These are phyloP conservation scores for Cytospora mali DNA, from an alignment of 2,329 filamentous ascomycete species.

Conservation along the genomic window DNA sequence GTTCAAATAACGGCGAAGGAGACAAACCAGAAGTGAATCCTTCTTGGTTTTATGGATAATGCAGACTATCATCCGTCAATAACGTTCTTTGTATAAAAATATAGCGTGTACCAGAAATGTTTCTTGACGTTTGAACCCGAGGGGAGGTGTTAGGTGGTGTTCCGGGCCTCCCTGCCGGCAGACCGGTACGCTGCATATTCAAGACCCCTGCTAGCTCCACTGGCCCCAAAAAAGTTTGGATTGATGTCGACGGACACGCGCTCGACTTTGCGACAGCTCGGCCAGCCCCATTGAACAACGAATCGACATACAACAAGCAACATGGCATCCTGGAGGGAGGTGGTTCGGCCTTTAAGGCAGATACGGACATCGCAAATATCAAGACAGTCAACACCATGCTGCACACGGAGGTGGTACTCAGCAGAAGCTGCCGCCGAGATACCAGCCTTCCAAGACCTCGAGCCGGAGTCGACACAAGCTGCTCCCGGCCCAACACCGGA, in stretches of 20 bases:
- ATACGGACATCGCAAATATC: conserved; percentile 18
- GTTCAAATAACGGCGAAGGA: not conserved
- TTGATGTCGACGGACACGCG: conserved; percentile 19
- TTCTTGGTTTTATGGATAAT: not conserved
- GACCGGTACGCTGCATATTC: too few species aligned
- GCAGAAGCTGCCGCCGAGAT: conserved; percentile 42
- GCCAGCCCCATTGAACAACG: conserved; percentile 8
- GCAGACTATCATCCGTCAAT: not conserved
- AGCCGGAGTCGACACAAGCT: conserved; percentile 52
- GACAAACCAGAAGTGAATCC: not conserved
- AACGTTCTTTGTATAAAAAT: too few species aligned
- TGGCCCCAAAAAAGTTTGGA: conserved; percentile 26
- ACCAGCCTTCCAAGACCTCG: conserved; percentile 49
- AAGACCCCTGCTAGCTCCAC: not conserved
- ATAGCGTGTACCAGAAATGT: too few species aligned
- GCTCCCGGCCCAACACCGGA: conserved; percentile 45
- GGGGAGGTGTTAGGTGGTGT: not conserved
- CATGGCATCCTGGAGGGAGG: conserved; percentile 48
- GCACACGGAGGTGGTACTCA: conserved; percentile 49
- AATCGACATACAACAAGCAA: conserved; percentile 19
- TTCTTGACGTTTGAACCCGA: too few species aligned
- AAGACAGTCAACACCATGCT: conserved; percentile 36
- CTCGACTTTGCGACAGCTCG: conserved; percentile 13
- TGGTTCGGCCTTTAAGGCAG: conserved; percentile 38
- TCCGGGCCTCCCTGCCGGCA: conserved; percentile 2